Percentiles rank a stretch among this genome's conserved stretches.
phyloP scores from a whole-genome alignment of 768 basidiomycete genomes.

The Kwoniella sp. region DNA sequence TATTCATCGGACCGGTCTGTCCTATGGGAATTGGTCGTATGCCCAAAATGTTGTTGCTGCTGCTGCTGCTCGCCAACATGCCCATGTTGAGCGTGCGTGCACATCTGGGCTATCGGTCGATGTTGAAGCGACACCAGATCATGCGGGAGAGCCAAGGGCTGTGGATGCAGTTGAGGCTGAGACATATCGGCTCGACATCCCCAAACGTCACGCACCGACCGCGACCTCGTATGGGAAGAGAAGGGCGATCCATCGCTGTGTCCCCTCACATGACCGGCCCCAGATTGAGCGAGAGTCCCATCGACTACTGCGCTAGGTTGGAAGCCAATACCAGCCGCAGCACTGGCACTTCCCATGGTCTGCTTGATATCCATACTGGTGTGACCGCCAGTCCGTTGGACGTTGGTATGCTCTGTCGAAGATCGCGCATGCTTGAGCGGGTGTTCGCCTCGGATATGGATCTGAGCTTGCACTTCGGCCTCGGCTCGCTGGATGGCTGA shows the following conservation, averaged over 20 bases:
- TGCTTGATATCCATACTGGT: not conserved
- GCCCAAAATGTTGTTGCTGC: too few species aligned
- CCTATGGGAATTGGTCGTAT: too few species aligned
- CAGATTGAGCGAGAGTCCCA: not conserved
- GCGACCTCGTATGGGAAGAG: not conserved
- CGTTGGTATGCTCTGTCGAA: not conserved
- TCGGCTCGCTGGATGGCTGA: slow-evolving; percentile 34
- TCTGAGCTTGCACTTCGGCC: slow-evolving; percentile 17
- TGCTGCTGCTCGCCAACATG: not conserved
- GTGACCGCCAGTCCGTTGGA: not conserved
- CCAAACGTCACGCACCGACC: not conserved
- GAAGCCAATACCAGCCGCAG: not conserved
- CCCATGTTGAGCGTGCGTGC: not conserved
- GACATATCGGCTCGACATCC: not conserved
- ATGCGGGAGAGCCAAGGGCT: not conserved
- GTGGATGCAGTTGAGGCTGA: not conserved
- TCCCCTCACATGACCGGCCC: not conserved
- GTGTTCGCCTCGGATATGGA: slow-evolving; percentile 8
- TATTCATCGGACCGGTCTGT: not conserved
- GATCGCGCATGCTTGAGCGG: not conserved
- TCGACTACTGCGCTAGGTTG: not conserved
- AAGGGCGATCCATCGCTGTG: not conserved
- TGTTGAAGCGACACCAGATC: not conserved
- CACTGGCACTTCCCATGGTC: not conserved
- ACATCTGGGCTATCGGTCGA: too few species aligned